A percentile compares a stretch with the other conserved stretches of the same genome.
These are phyloP conservation scores for Backusella morwellensis DNA, from an alignment of 192 early-diverging fungal species.

Conservation along the genomic window DNA sequence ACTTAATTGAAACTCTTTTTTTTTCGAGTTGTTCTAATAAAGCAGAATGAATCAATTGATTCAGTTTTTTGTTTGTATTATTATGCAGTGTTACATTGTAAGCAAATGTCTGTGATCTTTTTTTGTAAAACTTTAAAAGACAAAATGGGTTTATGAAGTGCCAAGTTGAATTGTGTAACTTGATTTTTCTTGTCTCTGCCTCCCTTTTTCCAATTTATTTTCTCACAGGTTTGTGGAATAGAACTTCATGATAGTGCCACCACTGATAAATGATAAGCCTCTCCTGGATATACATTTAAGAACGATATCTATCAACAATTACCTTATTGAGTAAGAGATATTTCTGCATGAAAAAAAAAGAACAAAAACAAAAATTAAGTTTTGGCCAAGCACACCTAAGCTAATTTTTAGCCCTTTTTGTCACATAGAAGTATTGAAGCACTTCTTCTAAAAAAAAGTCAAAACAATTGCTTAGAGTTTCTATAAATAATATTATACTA, in stretches of 20 bases:
- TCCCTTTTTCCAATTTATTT: neutral
- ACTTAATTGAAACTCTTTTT: slow-evolving; percentile 13
- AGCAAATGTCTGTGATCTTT: neutral
- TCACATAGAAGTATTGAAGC: no score
- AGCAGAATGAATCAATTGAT: neutral
- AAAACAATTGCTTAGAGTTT: no score
- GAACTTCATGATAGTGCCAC: neutral
- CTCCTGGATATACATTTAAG: neutral
- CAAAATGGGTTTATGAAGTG: neutral
- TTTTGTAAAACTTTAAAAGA: neutral
- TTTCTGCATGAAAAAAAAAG: neutral
- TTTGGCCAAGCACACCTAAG: neutral
- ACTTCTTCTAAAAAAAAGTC: no score
- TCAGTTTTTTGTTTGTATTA: neutral
- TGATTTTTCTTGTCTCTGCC: neutral
- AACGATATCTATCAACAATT: neutral
- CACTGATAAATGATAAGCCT: neutral
- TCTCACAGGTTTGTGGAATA: neutral
- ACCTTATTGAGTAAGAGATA: neutral
- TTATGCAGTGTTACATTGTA: slow-evolving; percentile 3
- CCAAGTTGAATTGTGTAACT: neutral
- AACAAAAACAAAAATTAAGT: neutral
- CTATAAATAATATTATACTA: no score
- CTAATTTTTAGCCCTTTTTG: no score
- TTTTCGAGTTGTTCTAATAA: neutral